Evolutionary conservation across 2,329 filamentous ascomycete species (phyloP).

Genomic region (Rhexocercosporidium sp.): DNA sequence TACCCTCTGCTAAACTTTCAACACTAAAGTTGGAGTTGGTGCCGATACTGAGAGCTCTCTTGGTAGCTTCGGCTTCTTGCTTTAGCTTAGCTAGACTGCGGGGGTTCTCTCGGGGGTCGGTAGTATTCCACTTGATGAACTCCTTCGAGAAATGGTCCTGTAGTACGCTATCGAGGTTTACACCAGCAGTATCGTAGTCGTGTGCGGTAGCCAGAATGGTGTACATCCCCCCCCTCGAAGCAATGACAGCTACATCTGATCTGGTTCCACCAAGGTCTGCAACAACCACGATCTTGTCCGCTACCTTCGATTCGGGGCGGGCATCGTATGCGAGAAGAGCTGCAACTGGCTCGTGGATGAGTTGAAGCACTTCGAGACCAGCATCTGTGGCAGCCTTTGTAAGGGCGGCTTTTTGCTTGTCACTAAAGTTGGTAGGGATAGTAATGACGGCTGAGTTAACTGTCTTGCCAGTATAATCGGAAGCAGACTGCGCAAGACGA

Average conservation of each 20-base stretch:
- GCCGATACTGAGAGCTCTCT: slow-evolving; percentile 89
- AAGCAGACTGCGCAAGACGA: slow-evolving; percentile 80
- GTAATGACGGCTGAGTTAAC: slow-evolving; percentile 96
- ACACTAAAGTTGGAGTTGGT: slow-evolving; percentile 90
- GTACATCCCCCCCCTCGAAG: slow-evolving; percentile 94
- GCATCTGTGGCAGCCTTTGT: slow-evolving; percentile 78
- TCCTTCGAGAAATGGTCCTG: slow-evolving; percentile 98
- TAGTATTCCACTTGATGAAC: slow-evolving; percentile 91
- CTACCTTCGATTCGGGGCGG: slow-evolving; percentile 71
- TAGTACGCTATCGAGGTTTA: slow-evolving; percentile 85
- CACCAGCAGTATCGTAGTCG: slow-evolving; percentile 92
- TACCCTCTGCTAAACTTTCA: slow-evolving; percentile 85
- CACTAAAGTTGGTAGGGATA: slow-evolving; percentile 90
- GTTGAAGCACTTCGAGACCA: slow-evolving; percentile 87
- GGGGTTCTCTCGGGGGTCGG: slow-evolving; percentile 82
- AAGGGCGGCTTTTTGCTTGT: slow-evolving; percentile 84
- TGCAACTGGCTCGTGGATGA: slow-evolving; percentile 89
- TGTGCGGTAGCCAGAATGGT: slow-evolving; percentile 91
- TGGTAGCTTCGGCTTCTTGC: slow-evolving; percentile 87
- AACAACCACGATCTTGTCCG: slow-evolving; percentile 90
- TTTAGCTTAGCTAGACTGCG: slow-evolving; percentile 90
- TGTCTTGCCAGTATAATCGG: slow-evolving; percentile 89
- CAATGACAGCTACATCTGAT: slow-evolving; percentile 88
- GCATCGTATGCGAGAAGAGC: slow-evolving; percentile 92
- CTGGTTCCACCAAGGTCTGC: slow-evolving; percentile 92